Evolutionary conservation across 163 green algal genomes (phyloP).

Genomic region (Trebouxia gelatinosa): DNA sequence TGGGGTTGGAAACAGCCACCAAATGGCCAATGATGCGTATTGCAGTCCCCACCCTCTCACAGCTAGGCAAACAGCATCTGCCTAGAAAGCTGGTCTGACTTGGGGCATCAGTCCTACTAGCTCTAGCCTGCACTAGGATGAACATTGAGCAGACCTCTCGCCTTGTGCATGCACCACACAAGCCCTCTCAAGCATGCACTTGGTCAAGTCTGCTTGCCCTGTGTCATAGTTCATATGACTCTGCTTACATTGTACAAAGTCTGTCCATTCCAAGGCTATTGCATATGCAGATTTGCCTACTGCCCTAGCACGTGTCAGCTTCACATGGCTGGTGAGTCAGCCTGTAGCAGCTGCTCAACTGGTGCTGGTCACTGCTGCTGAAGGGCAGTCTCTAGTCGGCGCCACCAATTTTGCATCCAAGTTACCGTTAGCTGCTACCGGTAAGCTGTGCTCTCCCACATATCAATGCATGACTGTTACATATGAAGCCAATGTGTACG

Average conservation of each 20-base stretch:
- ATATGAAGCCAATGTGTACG: too few relatives aligned
- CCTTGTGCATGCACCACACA: neutral
- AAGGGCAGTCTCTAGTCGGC: constrained; percentile 49
- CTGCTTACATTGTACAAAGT: too few relatives aligned
- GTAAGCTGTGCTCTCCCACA: constrained; percentile 2
- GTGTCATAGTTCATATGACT: neutral
- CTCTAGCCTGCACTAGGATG: neutral
- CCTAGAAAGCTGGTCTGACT: too few relatives aligned
- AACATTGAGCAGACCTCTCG: neutral
- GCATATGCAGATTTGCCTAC: constrained; percentile 42
- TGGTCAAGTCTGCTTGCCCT: too few relatives aligned
- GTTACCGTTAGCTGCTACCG: constrained; percentile 61
- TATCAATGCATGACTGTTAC: too few relatives aligned
- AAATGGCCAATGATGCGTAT: too few relatives aligned
- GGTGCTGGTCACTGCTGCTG: constrained; percentile 62
- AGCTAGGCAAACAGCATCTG: too few relatives aligned
- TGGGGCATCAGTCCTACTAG: too few relatives aligned
- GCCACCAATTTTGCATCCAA: constrained; percentile 44
- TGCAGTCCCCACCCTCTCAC: too few relatives aligned
- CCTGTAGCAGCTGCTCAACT: constrained; percentile 63
- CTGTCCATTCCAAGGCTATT: too few relatives aligned
- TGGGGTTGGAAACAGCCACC: too few relatives aligned
- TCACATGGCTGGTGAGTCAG: constrained; percentile 59
- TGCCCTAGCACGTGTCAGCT: constrained; percentile 24
- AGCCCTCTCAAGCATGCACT: neutral